A percentile compares a stretch with the other conserved stretches of the same genome.
These are phyloP conservation scores for Trichoderma citrinoviride DNA, from an alignment of 2,329 filamentous ascomycete species.

Conservation along the genomic window DNA sequence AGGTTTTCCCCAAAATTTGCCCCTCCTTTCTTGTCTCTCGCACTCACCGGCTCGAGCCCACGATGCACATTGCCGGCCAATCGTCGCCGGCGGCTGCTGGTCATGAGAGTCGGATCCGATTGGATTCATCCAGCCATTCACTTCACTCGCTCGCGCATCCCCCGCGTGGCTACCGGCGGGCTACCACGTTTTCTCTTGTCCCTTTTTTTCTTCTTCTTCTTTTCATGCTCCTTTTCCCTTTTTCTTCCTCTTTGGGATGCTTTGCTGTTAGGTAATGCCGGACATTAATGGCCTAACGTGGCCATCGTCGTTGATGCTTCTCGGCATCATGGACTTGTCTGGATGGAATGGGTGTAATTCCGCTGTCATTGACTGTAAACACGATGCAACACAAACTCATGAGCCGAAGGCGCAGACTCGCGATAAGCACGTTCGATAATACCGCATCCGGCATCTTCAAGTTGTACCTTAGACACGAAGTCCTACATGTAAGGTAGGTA, in stretches of 20 bases:
- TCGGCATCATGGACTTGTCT: too few species aligned
- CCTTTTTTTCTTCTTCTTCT: not conserved
- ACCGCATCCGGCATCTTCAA: not conserved
- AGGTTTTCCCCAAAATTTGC: not conserved
- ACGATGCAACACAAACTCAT: too few species aligned
- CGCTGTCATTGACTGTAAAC: too few species aligned
- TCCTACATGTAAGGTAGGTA: too few species aligned
- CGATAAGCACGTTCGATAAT: too few species aligned
- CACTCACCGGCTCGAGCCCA: constrained; percentile 9
- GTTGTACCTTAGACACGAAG: too few species aligned
- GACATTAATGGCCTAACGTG: not conserved
- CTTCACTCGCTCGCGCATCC: not conserved
- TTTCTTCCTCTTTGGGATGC: not conserved
- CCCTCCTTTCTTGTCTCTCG: constrained; percentile 2
- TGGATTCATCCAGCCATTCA: not conserved
- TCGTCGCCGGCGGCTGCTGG: constrained; percentile 8
- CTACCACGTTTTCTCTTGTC: constrained; percentile 11
- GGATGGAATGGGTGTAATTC: too few species aligned
- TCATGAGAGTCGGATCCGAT: constrained; percentile 10
- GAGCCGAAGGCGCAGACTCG: too few species aligned
- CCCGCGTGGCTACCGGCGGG: constrained; percentile 17
- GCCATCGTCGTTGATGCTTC: not conserved
- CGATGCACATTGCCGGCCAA: not conserved
- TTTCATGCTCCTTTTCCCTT: not conserved
- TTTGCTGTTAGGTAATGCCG: constrained; percentile 10